phyloP scores from a whole-genome alignment of 257 asterid species.

The Verbena officinalis region DNA sequence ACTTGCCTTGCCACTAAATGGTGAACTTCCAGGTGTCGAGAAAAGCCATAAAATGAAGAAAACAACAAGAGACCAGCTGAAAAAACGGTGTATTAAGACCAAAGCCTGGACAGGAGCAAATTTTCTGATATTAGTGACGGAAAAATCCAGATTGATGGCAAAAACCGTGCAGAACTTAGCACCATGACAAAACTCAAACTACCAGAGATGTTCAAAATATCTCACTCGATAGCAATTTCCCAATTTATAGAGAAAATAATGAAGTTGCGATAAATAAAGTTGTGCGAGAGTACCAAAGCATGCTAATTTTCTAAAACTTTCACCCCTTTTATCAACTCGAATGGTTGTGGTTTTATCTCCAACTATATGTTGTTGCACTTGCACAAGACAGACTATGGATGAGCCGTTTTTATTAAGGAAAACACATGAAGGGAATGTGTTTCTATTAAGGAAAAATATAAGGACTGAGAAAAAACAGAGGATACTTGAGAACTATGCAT shows the following conservation, averaged over 20 bases:
- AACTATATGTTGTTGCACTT: background rate
- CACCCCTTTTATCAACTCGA: too few species aligned
- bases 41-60: slow-evolving; percentile 78
- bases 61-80: slow-evolving; percentile 75
- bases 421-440: too few species aligned
- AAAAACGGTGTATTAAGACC: slow-evolving; percentile 83
- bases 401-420: too few species aligned
- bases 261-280: background rate
- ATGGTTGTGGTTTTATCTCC: background rate
- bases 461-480: too few species aligned
- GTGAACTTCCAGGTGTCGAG: slow-evolving; percentile 73
- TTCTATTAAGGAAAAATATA: too few species aligned
- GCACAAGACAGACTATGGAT: background rate
- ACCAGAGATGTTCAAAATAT: background rate
- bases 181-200: background rate
- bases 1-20: slow-evolving; percentile 60
- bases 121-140: slow-evolving; percentile 32
- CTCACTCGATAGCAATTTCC: too few species aligned
- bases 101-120: slow-evolving; percentile 68
- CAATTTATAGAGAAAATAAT: background rate
- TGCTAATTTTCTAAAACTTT: background rate
- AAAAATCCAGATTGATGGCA: background rate
- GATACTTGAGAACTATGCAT: too few species aligned
- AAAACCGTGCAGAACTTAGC: background rate
- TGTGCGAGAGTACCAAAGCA: background rate